These are phyloP conservation scores for Vigna trinervia DNA, from an alignment of 306 rosid genomes.

Conservation along the genomic window DNA sequence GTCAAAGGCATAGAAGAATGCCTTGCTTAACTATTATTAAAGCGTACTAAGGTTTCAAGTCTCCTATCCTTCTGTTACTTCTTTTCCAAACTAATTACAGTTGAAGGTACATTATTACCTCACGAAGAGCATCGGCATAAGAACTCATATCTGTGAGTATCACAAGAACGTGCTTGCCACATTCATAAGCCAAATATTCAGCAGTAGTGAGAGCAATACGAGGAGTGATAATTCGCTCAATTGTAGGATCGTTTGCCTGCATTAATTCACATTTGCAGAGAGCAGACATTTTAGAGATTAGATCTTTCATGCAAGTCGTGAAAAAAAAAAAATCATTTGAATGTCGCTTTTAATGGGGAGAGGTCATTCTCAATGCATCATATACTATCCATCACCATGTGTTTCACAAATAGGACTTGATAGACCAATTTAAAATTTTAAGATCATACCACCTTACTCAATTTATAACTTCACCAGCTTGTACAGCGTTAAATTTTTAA, in stretches of 20 bases:
- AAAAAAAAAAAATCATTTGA: constrained; percentile 24
- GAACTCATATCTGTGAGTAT: constrained; percentile 99
- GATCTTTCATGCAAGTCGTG: constrained; percentile 9
- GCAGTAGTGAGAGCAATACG: constrained; percentile 99
- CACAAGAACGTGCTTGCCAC: constrained; percentile 99
- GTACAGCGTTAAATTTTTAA: background rate
- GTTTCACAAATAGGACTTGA: constrained; percentile 33
- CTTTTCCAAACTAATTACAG: constrained; percentile 24
- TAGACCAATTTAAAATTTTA: background rate
- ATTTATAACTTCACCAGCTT: constrained; percentile 15
- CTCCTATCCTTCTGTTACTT: constrained; percentile 10
- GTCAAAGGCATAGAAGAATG: constrained; percentile 18
- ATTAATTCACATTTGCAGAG: constrained; percentile 39
- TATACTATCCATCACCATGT: constrained; percentile 20
- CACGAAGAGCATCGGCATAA: constrained; percentile 99
- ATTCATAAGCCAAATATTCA: constrained; percentile 97
- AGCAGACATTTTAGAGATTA: constrained; percentile 35
- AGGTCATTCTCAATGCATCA: background rate
- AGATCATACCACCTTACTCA: background rate
- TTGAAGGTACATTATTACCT: constrained; percentile 69
- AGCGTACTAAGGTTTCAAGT: constrained; percentile 12
- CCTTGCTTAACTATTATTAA: constrained; percentile 14
- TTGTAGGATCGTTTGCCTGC: constrained; percentile 99
- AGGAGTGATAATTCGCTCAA: constrained; percentile 99
- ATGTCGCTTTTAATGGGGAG: background rate